Conservation (phyloP, 140 eudicot species). For the Anethum foeniculum region DNA sequence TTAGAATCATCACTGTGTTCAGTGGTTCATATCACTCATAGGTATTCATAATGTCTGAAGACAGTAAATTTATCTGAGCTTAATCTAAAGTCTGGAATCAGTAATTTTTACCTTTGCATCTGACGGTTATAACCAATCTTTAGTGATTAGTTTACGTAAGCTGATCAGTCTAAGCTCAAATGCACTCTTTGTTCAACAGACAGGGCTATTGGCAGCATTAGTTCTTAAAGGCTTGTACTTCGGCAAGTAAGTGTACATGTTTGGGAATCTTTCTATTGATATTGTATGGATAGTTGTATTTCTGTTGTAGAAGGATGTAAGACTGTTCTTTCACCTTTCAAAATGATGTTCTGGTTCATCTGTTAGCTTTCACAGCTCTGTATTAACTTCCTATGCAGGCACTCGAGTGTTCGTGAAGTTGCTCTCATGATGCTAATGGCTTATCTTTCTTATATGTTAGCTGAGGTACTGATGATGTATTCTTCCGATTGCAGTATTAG, state of each 20-base stretch:
- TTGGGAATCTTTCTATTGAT: background rate
- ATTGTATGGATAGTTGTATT: background rate
- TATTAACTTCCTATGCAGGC: conserved; percentile 36
- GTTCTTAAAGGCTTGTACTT: conserved; percentile 82
- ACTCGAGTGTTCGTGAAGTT: conserved; percentile 89
- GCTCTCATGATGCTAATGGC: conserved; percentile 81
- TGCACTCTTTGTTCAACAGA: conserved; percentile 35
- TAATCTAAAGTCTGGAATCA: background rate
- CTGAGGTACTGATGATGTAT: conserved; percentile 60
- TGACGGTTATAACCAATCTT: background rate
- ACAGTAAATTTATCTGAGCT: background rate
- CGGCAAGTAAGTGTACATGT: conserved; percentile 48
- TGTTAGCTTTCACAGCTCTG: background rate
- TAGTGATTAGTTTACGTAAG: background rate
- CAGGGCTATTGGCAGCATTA: conserved; percentile 76
- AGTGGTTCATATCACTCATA: background rate
- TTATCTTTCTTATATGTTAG: conserved; percentile 88
- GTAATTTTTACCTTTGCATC: background rate
- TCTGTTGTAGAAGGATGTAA: background rate
- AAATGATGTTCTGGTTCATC: background rate
- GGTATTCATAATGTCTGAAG: background rate
- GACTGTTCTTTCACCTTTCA: background rate
- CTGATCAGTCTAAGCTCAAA: background rate
- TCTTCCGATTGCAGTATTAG: background rate
- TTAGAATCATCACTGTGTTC: background rate